These are phyloP conservation scores for Quercus aquifolioides DNA, from an alignment of 306 rosid species.

Conservation along the genomic window DNA sequence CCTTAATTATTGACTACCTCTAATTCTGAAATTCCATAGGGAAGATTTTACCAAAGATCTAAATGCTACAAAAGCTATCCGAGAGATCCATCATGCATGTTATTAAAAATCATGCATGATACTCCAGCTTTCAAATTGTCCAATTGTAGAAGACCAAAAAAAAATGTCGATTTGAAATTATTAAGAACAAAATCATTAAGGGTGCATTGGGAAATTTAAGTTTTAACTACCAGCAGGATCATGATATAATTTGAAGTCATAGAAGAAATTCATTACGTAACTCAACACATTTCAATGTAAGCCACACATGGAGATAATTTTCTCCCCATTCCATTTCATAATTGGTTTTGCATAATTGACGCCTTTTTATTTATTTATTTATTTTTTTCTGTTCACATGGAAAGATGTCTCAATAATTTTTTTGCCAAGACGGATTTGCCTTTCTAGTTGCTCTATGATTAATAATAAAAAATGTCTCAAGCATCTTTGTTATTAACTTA, in stretches of 20 bases:
- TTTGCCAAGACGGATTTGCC: background rate
- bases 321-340: background rate
- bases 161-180: too few species aligned
- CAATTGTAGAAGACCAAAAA: too few species aligned
- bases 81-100: too few species aligned
- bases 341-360: background rate
- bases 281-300: background rate
- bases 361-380: background rate
- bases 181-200: too few species aligned
- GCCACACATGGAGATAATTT: background rate
- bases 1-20: background rate
- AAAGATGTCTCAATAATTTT: background rate
- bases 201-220: too few species aligned
- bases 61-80: too few species aligned
- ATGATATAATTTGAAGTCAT: background rate
- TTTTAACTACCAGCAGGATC: background rate
- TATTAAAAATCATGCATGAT: too few species aligned
- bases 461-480: background rate
- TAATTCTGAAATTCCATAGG: background rate
- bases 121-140: too few species aligned
- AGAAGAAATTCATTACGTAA: background rate
- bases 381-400: background rate
- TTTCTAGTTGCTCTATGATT: background rate
- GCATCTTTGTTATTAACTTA: background rate
- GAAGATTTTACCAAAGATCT: background rate